Percentiles rank a stretch among this genome's conserved stretches.
Conservation (phyloP, 2,329 filamentous ascomycete species). For the Ustulina deusta region DNA sequence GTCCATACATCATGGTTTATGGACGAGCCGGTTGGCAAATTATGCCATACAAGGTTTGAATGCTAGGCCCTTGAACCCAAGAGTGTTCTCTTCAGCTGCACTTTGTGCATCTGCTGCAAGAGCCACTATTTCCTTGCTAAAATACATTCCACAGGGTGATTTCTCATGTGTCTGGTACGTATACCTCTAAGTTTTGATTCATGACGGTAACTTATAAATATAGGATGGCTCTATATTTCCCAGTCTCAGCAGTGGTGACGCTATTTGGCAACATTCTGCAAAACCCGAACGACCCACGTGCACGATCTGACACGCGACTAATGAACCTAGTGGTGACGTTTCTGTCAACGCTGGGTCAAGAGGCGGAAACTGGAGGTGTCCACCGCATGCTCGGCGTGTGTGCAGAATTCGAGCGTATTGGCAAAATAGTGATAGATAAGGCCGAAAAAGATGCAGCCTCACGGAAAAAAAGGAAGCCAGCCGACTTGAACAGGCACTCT, state of each 20-base stretch:
- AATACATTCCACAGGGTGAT: constrained; percentile 96
- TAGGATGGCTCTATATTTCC: constrained; percentile 94
- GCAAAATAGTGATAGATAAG: constrained; percentile 89
- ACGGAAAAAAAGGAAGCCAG: constrained; percentile 83
- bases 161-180: constrained; percentile 93
- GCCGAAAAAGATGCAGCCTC: constrained; percentile 85
- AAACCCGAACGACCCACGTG: constrained; percentile 89
- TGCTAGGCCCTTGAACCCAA: constrained; percentile 87
- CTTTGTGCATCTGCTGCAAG: constrained; percentile 93
- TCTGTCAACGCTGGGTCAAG: constrained; percentile 86
- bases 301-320: constrained; percentile 86
- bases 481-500: constrained; percentile 33
- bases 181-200: neutral
- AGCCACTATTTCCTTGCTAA: constrained; percentile 91
- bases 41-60: constrained; percentile 96
- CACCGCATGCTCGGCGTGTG: constrained; percentile 94
- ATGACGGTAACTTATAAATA: constrained; percentile 20
- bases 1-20: constrained; percentile 98
- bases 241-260: constrained; percentile 92
- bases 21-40: constrained; percentile 94
- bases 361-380: constrained; percentile 90
- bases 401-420: constrained; percentile 96
- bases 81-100: constrained; percentile 93
- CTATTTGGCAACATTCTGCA: constrained; percentile 97
- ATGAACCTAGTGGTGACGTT: constrained; percentile 96